Evolutionary conservation across 2,329 filamentous ascomycete species (phyloP).

Genomic region (Phialemoniopsis sp.): DNA sequence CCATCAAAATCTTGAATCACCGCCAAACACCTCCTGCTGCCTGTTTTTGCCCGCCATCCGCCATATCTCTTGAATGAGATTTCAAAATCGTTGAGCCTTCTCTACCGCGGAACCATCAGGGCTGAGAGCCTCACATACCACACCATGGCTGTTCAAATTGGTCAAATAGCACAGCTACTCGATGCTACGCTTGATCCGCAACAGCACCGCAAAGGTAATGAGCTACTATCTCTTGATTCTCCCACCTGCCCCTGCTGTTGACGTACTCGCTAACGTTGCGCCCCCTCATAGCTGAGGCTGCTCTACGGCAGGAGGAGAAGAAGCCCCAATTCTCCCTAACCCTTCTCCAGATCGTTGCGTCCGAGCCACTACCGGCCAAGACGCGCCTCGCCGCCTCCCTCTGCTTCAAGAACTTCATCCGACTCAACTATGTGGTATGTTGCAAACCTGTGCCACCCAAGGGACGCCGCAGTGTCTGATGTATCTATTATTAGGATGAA

Average conservation of each 20-base stretch:
- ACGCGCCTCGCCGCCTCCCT: conserved; percentile 84
- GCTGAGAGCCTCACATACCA: conserved; percentile 1
- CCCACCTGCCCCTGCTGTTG: conserved; percentile 1
- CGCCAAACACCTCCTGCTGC: not conserved
- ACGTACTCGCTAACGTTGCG: conserved; percentile 6
- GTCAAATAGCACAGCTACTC: conserved; percentile 73
- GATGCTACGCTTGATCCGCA: conserved; percentile 85
- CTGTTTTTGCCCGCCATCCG: not conserved
- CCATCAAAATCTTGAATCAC: not conserved
- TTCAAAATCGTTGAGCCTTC: conserved; percentile 3
- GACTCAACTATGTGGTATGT: conserved; percentile 81
- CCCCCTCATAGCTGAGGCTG: conserved; percentile 65
- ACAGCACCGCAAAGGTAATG: conserved; percentile 81
- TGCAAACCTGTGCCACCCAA: not conserved
- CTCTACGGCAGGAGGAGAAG: conserved; percentile 72
- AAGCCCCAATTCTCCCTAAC: conserved; percentile 85
- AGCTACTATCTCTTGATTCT: conserved; percentile 2
- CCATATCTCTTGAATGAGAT: conserved; percentile 1
- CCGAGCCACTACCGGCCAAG: conserved; percentile 65
- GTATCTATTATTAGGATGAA: conserved; percentile 57
- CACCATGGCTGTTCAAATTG: conserved; percentile 54
- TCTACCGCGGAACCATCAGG: too few relatives aligned
- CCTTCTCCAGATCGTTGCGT: conserved; percentile 86
- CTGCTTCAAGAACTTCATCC: conserved; percentile 98
- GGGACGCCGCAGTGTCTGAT: conserved; percentile 1